These are phyloP conservation scores for Trichopus zeylanicus DNA, from an alignment of 116 monocot genomes.

Conservation along the genomic window DNA sequence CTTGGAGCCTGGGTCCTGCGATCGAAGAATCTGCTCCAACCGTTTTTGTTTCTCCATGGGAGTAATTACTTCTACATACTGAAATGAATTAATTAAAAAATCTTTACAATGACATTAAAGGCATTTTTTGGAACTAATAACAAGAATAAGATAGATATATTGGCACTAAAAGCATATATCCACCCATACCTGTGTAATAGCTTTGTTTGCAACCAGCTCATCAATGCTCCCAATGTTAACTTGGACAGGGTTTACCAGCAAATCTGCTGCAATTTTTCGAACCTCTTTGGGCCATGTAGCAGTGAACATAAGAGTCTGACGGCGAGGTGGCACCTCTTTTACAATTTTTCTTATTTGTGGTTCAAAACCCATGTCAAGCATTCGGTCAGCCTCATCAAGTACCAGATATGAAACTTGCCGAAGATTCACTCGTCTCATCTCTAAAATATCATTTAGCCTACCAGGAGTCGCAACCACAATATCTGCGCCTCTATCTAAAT, in stretches of 20 bases:
- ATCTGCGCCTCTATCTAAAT: constrained; percentile 76
- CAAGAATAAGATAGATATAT: background rate
- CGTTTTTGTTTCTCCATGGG: constrained; percentile 59
- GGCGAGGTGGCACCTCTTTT: constrained; percentile 59
- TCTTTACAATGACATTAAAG: background rate
- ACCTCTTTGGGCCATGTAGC: constrained; percentile 99
- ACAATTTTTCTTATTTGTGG: constrained; percentile 91
- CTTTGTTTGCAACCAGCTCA: constrained; percentile 85
- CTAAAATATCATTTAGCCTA: constrained; percentile 82
- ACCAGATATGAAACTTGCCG: constrained; percentile 84
- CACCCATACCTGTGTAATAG: constrained; percentile 56
- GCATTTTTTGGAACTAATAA: background rate
- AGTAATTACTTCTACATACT: constrained; percentile 74
- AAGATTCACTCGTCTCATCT: constrained; percentile 76
- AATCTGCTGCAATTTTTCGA: constrained; percentile 77
- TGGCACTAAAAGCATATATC: background rate
- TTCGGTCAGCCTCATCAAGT: constrained; percentile 91
- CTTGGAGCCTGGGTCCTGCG: constrained; percentile 76
- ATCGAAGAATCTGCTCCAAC: constrained; percentile 72
- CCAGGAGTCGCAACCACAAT: constrained; percentile 95
- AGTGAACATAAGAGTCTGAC: constrained; percentile 94
- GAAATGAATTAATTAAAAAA: constrained; percentile 1
- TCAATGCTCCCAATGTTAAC: constrained; percentile 53
- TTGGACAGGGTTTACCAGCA: constrained; percentile 34
- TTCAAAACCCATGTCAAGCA: constrained; percentile 98